These are phyloP conservation scores for Xerocomellus amylosporus DNA, from an alignment of 768 basidiomycete species.

Conservation along the genomic window DNA sequence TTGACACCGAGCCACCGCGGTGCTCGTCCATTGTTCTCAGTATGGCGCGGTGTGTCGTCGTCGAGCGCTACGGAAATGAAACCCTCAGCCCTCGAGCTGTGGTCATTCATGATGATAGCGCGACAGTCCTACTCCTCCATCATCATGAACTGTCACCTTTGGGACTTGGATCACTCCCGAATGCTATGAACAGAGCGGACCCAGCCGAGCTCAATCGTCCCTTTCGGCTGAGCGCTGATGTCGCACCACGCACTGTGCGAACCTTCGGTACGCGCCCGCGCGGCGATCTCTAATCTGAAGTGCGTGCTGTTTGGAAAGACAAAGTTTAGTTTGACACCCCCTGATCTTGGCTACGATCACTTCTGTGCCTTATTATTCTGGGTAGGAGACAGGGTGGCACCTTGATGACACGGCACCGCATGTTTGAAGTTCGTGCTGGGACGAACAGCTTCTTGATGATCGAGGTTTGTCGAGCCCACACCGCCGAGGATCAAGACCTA, in stretches of 20 bases:
- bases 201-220: not conserved
- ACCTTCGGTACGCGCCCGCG: not conserved
- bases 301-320: not conserved
- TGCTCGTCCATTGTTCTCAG: not conserved
- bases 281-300: not conserved
- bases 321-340: slow-evolving; percentile 3
- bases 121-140: no score
- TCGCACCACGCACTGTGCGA: no score
- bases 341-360: not conserved
- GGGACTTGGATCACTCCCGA: not conserved
- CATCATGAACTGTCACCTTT: not conserved
- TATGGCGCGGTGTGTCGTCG: not conserved
- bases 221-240: not conserved
- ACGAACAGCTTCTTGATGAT: slow-evolving; percentile 12
- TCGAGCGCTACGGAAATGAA: slow-evolving; percentile 6
- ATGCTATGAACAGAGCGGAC: not conserved
- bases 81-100: slow-evolving; percentile 1
- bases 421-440: not conserved
- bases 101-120: not conserved
- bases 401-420: not conserved
- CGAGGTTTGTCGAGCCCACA: not conserved
- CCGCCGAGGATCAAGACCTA: not conserved
- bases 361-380: not conserved
- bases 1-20: not conserved
- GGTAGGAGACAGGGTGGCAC: no score